Percentiles rank a stretch among this genome's conserved stretches.
These are phyloP conservation scores for Malassezia dermatis DNA, from an alignment of 1,284 basidiomycete genomes.

Conservation along the genomic window DNA sequence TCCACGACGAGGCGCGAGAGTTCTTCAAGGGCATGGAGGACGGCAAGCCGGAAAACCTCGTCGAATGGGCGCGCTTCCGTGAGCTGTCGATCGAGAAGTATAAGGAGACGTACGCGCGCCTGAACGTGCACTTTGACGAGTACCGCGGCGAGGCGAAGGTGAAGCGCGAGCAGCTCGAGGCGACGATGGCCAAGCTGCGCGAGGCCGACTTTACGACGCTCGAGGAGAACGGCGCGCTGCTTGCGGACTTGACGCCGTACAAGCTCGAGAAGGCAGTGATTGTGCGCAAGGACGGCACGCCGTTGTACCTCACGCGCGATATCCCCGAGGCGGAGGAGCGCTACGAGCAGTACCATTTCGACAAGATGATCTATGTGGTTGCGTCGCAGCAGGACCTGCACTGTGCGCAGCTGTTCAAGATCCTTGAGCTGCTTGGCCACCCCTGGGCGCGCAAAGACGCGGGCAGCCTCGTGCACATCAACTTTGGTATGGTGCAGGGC, in stretches of 20 bases:
- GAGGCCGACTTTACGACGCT: constrained; percentile 21
- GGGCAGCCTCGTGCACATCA: constrained; percentile 70
- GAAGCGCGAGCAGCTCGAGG: constrained; percentile 64
- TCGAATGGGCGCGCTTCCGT: constrained; percentile 86
- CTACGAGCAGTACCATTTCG: constrained; percentile 58
- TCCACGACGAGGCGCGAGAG: constrained; percentile 71
- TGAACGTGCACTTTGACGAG: constrained; percentile 86
- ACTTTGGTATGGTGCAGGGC: constrained; percentile 81
- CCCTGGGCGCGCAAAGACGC: constrained; percentile 59
- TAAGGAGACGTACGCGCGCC: constrained; percentile 72
- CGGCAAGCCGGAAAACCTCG: constrained; percentile 64
- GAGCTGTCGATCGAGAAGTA: constrained; percentile 85
- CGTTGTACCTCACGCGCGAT: constrained; percentile 96
- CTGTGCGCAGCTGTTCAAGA: constrained; percentile 85
- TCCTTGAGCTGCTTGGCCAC: constrained; percentile 79
- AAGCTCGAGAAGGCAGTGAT: constrained; percentile 74
- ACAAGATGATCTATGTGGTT: constrained; percentile 97
- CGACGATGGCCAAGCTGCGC: constrained; percentile 36
- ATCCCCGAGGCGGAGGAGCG: constrained; percentile 88
- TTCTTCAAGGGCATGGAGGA: constrained; percentile 98
- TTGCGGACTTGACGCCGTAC: constrained; percentile 41
- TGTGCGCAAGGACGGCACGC: constrained; percentile 90
- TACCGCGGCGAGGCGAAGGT: constrained; percentile 92
- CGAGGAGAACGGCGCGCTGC: constrained; percentile 42
- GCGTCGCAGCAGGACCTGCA: constrained; percentile 92